Conservation (phyloP, 305 asterid genomes). For the Coffea humblotiana region DNA sequence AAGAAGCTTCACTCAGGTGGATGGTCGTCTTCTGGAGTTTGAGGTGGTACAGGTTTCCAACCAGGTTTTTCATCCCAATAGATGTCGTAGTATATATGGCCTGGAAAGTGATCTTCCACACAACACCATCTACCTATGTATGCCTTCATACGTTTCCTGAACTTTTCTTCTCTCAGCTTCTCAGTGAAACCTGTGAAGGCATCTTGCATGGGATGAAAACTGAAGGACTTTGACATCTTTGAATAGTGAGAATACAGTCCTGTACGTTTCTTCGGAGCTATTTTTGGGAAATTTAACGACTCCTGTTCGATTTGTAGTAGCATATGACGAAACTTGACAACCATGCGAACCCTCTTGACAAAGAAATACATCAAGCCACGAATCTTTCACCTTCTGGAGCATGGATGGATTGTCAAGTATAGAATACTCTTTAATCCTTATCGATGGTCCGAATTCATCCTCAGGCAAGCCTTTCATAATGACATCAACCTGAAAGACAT, state of each 20-base stretch:
- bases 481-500: slow-evolving; percentile 82
- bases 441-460: slow-evolving; percentile 78
- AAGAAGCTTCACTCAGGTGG: slow-evolving; percentile 57
- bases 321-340: slow-evolving; percentile 55
- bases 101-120: slow-evolving; percentile 60
- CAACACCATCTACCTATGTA: slow-evolving; percentile 95
- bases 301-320: slow-evolving; percentile 51
- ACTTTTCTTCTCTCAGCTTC: slow-evolving; percentile 72
- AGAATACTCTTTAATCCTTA: slow-evolving; percentile 77
- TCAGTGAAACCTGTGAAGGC: slow-evolving; percentile 81
- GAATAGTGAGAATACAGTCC: slow-evolving; percentile 61
- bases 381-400: slow-evolving; percentile 85
- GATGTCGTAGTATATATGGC: slow-evolving; percentile 73
- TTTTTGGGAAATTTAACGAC: slow-evolving; percentile 74
- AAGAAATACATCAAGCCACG: slow-evolving; percentile 91
- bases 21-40: slow-evolving; percentile 79
- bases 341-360: slow-evolving; percentile 81
- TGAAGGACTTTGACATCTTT: slow-evolving; percentile 83
- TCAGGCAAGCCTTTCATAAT: slow-evolving; percentile 72
- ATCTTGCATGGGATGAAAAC: slow-evolving; percentile 83
- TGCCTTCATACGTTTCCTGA: slow-evolving; percentile 75
- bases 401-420: slow-evolving; percentile 70
- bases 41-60: slow-evolving; percentile 87
- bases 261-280: slow-evolving; percentile 71
- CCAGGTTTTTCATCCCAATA: slow-evolving; percentile 94